Base-by-base conservation (phyloP, 208 protist species). In the Leishmania tropica region DNA sequence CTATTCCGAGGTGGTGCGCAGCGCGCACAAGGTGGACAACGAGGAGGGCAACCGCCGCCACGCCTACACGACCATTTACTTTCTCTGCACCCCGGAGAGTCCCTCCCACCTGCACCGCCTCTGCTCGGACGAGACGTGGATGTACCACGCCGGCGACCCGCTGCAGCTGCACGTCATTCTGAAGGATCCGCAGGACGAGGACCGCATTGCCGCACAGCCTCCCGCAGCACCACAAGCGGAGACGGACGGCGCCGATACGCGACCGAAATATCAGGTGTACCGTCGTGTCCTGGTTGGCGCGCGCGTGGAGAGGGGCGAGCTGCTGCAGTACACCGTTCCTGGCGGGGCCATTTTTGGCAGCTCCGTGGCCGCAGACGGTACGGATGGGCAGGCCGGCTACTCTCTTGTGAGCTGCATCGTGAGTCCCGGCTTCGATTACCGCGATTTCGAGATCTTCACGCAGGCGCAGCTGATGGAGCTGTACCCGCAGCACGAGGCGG, bases 81-180 rank as follows among this genome's bases (percentile, higher is more conserved):
- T 92, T 72, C 73, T 92, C 28, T 77, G 90, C 53, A 90, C 84
- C 6, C 78, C 79, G 31, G 73, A 85, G 56, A 90, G 83, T 76
- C 88, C 90, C 8, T 92, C 90, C 5, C 90, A 90, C 81, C 83
- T 92, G 51, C 90, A 92, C 77, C 90, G 90, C 35, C 83, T 90
- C 35, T 75, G 80, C 74, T 86, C 86, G 5, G 90, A 92, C 51
- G 90, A 94, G 75, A 83, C 86, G 60, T 94, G 88, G 85, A 54
- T 86, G 53, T 85, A 86, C 60, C 88, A 90, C 77, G 87, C 87
- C 19, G 88, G 86, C 17, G 82, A 89, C 53, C 85, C 88, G 21
- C 79, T 94, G 17, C 76, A 84, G 53, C 83, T 94, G 70, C 87
- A 92, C 60, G 51, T 87, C 48, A 79, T 92, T 35, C 83, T 85